Conservation (phyloP, 768 basidiomycete genomes). For the Gloeophyllum trabeum region DNA sequence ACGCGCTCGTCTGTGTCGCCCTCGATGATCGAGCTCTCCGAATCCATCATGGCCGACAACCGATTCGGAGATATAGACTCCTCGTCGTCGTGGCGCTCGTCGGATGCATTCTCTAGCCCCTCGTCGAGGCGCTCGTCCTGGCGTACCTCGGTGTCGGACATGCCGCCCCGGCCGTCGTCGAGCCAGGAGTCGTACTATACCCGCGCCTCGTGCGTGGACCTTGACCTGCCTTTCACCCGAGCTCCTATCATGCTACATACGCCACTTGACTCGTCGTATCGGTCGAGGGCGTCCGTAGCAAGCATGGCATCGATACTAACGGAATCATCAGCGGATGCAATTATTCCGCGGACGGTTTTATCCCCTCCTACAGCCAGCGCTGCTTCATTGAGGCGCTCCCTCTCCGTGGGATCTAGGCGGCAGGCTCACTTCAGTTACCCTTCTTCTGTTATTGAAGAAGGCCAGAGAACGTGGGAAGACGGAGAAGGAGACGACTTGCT, state of each 20-base stretch:
- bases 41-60: neutral
- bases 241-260: no score
- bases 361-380: neutral
- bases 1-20: no score
- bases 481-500: slow-evolving; percentile 19
- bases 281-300: slow-evolving; percentile 33
- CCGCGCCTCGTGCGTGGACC: neutral
- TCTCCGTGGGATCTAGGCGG: neutral
- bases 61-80: neutral
- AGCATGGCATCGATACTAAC: slow-evolving; percentile 50
- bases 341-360: slow-evolving; percentile 27
- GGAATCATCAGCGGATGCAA: slow-evolving; percentile 43
- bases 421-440: neutral
- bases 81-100: no score
- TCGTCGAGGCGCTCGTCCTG: neutral
- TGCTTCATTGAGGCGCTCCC: neutral
- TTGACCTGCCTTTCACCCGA: neutral
- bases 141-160: neutral
- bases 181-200: neutral
- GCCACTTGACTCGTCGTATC: no score
- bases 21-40: no score
- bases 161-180: neutral
- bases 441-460: neutral
- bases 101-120: no score
- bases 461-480: neutral